Evolutionary conservation across 2,329 filamentous ascomycete species (phyloP).

Genomic region (Pseudohalonectria lignicola): DNA sequence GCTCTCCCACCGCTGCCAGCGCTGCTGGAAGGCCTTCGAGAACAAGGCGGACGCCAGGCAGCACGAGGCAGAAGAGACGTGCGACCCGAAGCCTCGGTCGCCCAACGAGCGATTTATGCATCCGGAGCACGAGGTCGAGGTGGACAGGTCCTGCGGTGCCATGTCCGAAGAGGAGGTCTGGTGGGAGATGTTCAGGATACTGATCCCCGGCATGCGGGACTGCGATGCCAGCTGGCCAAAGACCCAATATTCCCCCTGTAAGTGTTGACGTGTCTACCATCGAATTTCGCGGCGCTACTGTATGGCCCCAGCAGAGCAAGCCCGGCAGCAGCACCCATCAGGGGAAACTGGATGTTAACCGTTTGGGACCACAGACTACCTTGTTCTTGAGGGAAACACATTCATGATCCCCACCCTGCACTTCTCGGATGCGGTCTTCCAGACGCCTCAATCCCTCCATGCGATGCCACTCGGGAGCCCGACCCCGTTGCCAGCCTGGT

Average conservation of each 20-base stretch:
- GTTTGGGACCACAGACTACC: no score
- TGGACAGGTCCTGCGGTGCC: not conserved
- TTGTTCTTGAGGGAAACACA: not conserved
- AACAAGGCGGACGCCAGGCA: not conserved
- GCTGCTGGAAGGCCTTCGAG: slow-evolving; percentile 2
- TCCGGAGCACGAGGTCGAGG: slow-evolving; percentile 1
- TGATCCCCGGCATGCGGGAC: not conserved
- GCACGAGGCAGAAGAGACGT: not conserved
- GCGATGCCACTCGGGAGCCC: no score
- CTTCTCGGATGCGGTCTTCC: not conserved
- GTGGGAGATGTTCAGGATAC: slow-evolving; percentile 2
- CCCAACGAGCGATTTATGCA: slow-evolving; percentile 1
- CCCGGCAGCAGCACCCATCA: no score
- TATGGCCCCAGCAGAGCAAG: no score
- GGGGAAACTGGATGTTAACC: no score
- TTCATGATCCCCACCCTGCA: not conserved
- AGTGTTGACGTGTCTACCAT: no score
- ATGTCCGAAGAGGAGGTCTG: slow-evolving; percentile 3
- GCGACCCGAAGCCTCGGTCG: not conserved
- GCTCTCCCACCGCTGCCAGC: not conserved
- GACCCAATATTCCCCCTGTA: slow-evolving; percentile 1
- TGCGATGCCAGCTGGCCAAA: not conserved
- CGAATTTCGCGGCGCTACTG: no score
- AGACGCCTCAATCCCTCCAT: no score
- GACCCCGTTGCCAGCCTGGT: no score